Conservation (phyloP, 2,329 filamentous ascomycete genomes). For the Paecilomyces sp. region DNA sequence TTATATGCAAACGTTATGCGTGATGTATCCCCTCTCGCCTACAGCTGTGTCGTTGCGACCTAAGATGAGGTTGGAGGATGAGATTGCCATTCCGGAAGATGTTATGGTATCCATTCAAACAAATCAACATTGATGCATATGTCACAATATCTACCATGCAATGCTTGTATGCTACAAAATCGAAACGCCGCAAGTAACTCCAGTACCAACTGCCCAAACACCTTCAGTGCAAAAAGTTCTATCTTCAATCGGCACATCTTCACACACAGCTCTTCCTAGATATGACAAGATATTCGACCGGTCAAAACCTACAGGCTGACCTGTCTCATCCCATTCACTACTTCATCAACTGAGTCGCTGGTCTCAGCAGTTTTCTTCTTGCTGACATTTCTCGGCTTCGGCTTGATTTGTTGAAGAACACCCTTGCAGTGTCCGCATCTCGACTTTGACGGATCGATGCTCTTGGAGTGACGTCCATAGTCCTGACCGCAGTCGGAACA, state of each 20-base stretch:
- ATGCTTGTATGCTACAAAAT: not conserved
- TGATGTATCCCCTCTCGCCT: not conserved
- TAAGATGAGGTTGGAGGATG: not conserved
- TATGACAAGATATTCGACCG: not conserved
- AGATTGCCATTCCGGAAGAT: not conserved
- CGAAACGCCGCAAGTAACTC: not conserved
- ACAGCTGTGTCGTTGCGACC: not conserved
- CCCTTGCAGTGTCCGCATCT: slow-evolving; percentile 72
- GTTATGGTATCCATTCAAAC: not conserved
- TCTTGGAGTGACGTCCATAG: slow-evolving; percentile 79
- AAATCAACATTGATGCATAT: not conserved
- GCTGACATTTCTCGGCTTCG: slow-evolving; percentile 53
- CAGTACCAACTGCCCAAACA: not conserved
- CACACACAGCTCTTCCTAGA: not conserved
- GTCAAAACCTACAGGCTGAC: not conserved
- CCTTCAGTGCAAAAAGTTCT: not conserved
- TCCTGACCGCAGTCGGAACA: slow-evolving; percentile 63
- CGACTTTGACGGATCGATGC: slow-evolving; percentile 65
- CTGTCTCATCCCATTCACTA: not conserved
- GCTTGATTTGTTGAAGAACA: slow-evolving; percentile 68
- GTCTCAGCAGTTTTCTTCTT: slow-evolving; percentile 15
- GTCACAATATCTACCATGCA: not conserved
- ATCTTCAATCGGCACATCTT: not conserved
- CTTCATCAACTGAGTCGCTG: not conserved
- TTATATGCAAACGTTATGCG: not conserved